Evolutionary conservation across 805 yeast species (phyloP).

Genomic region (Wickerhamiella siamensis): DNA sequence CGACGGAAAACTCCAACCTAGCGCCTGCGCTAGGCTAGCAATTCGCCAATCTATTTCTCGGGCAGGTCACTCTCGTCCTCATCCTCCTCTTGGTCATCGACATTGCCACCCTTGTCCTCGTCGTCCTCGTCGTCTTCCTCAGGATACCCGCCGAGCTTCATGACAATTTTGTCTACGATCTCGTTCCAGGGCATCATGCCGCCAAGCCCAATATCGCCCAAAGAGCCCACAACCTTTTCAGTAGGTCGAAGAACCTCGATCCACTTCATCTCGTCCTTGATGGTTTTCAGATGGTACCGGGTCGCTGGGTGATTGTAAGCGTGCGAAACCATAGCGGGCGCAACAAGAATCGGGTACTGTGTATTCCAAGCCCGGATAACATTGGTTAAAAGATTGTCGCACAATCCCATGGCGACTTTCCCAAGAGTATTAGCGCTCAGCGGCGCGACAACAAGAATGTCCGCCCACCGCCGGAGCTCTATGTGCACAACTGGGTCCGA

Average conservation of each 20-base stretch:
- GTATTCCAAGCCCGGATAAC: conserved; percentile 95
- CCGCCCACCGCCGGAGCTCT: conserved; percentile 94
- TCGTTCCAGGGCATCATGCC: conserved; percentile 98
- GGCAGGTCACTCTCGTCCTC: too few species aligned
- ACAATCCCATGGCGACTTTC: conserved; percentile 77
- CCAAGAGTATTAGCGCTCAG: conserved; percentile 84
- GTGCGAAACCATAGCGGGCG: conserved; percentile 92
- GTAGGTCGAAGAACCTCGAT: conserved; percentile 86
- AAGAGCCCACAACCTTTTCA: conserved; percentile 81
- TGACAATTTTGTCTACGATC: conserved; percentile 70
- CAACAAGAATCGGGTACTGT: conserved; percentile 70
- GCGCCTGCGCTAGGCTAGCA: not conserved
- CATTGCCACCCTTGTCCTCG: conserved; percentile 26
- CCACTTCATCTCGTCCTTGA: conserved; percentile 89
- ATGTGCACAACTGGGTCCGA: conserved; percentile 89
- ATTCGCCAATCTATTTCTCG: too few species aligned
- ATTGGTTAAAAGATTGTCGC: conserved; percentile 82
- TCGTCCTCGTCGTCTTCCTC: conserved; percentile 38
- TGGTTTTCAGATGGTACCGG: conserved; percentile 59
- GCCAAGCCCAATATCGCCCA: conserved; percentile 98
- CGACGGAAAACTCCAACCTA: not conserved
- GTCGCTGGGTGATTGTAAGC: conserved; percentile 85
- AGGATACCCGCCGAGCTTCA: conserved; percentile 52
- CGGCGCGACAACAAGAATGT: conserved; percentile 84
- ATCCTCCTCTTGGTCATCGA: conserved; percentile 21